Conservation (phyloP, 2,329 filamentous ascomycete genomes). For the Chaetomiaceae sp. region DNA sequence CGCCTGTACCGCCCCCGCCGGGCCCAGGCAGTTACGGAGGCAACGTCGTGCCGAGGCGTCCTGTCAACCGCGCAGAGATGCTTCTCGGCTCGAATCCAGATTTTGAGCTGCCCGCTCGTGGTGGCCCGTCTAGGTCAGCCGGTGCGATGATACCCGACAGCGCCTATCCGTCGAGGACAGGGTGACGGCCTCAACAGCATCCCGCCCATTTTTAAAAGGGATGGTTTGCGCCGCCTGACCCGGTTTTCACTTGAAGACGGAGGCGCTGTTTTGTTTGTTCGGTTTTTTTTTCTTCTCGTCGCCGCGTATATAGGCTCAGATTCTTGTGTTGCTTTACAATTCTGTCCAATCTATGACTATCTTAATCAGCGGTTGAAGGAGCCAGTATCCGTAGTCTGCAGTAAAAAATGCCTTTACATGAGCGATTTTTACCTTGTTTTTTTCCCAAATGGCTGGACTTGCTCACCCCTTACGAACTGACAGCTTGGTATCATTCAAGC, state of each 20-base stretch:
- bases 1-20: slow-evolving; percentile 40
- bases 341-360: slow-evolving; percentile 1
- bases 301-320: slow-evolving; percentile 7
- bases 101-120: slow-evolving; percentile 60
- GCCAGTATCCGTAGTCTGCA: background rate
- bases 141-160: slow-evolving; percentile 46
- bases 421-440: too few relatives aligned
- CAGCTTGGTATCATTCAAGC: too few relatives aligned
- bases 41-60: slow-evolving; percentile 33
- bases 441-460: too few relatives aligned
- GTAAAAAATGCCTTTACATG: too few relatives aligned
- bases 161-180: slow-evolving; percentile 39
- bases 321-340: slow-evolving; percentile 5
- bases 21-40: slow-evolving; percentile 36
- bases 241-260: background rate
- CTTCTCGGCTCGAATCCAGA: slow-evolving; percentile 77
- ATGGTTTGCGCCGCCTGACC: background rate
- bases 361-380: background rate
- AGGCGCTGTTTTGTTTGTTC: background rate
- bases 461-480: too few relatives aligned
- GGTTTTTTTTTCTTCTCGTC: background rate
- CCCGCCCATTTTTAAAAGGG: background rate
- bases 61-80: slow-evolving; percentile 59
- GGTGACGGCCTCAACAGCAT: background rate
- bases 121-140: slow-evolving; percentile 18